phyloP scores from a whole-genome alignment of 176 grass and related monocot species.

The Phyllostachys edulis region DNA sequence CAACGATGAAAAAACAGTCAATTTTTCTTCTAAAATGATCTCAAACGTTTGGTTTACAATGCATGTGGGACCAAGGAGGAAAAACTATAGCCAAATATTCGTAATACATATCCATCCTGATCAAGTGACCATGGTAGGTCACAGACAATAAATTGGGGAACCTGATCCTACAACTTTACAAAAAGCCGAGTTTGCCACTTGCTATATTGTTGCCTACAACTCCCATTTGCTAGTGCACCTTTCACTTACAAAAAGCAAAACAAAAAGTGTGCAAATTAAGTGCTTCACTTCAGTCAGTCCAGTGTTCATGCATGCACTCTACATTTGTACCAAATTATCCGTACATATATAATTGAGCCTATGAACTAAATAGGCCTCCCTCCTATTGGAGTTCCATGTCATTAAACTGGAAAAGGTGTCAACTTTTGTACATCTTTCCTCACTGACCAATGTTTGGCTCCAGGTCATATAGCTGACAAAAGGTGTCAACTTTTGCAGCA shows the following conservation, averaged over 20 bases:
- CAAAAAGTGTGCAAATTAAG: neutral
- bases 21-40: neutral
- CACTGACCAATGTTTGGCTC: too few species aligned
- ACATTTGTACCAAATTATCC: neutral
- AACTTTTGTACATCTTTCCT: too few species aligned
- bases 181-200: slow-evolving; percentile 21
- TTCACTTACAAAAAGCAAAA: slow-evolving; percentile 1
- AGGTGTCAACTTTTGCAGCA: too few species aligned
- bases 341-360: neutral
- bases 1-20: too few species aligned
- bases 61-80: too few species aligned
- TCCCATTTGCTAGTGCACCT: slow-evolving; percentile 32
- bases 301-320: neutral
- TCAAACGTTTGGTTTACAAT: neutral
- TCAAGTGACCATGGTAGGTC: slow-evolving; percentile 22
- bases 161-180: slow-evolving; percentile 29
- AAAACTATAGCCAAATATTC: neutral
- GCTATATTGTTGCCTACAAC: slow-evolving; percentile 16
- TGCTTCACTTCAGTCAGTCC: neutral
- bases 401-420: too few species aligned
- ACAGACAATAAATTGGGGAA: slow-evolving; percentile 13
- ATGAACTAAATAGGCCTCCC: neutral
- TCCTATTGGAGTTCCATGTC: neutral
- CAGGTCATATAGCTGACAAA: too few species aligned
- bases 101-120: slow-evolving; percentile 1